These are phyloP conservation scores for Globisporangium perplexum DNA, from an alignment of 352 stramenopile genomes.

Conservation along the genomic window DNA sequence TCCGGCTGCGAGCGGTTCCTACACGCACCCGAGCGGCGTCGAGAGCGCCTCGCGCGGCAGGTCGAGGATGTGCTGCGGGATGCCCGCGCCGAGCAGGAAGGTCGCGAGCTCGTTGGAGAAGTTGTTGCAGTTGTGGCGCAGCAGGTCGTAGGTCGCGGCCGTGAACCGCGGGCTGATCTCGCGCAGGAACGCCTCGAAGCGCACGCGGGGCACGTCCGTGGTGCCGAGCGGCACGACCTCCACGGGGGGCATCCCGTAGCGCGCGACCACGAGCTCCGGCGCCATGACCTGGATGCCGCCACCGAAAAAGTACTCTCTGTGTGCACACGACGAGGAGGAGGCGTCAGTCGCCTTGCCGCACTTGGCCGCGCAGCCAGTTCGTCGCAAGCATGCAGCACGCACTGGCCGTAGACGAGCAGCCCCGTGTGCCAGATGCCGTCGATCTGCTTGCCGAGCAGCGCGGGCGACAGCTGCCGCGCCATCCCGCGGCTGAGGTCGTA, in stretches of 20 bases:
- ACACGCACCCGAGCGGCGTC: slow-evolving; percentile 82
- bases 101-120: slow-evolving; percentile 90
- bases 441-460: slow-evolving; percentile 90
- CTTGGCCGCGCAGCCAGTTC: too few relatives aligned
- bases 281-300: slow-evolving; percentile 86
- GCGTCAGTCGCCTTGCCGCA: too few relatives aligned
- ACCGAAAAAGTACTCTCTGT: slow-evolving; percentile 94
- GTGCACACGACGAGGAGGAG: too few relatives aligned
- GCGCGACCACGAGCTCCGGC: slow-evolving; percentile 59
- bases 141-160: slow-evolving; percentile 90
- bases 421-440: slow-evolving; percentile 93
- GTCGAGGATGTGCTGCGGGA: slow-evolving; percentile 89
- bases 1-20: too few relatives aligned
- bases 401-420: slow-evolving; percentile 61
- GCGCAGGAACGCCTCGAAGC: slow-evolving; percentile 85
- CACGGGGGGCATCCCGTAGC: slow-evolving; percentile 86
- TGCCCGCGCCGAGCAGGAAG: slow-evolving; percentile 83
- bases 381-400: neutral
- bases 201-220: slow-evolving; percentile 55
- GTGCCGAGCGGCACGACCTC: slow-evolving; percentile 71
- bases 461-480: slow-evolving; percentile 79
- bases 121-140: slow-evolving; percentile 97
- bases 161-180: slow-evolving; percentile 82
- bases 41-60: slow-evolving; percentile 86
- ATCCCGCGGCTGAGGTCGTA: slow-evolving; percentile 96